Evolutionary conservation across 192 early-diverging fungal species (phyloP).

Genomic region (Linnemannia schmuckeri): DNA sequence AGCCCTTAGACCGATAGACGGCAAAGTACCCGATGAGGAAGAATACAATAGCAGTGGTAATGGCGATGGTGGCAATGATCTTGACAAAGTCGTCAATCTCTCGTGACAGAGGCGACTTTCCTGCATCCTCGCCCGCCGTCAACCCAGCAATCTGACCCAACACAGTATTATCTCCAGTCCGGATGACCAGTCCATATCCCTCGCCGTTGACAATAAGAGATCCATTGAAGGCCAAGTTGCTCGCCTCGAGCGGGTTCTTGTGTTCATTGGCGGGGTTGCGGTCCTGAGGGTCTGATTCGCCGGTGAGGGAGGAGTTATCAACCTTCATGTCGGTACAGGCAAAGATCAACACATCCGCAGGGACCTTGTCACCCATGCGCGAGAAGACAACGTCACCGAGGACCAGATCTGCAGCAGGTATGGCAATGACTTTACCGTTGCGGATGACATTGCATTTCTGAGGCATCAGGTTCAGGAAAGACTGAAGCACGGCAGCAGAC

Average conservation of each 20-base stretch:
- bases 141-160: constrained; percentile 95
- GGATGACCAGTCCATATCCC: constrained; percentile 91
- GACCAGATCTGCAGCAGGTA: constrained; percentile 81
- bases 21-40: constrained; percentile 78
- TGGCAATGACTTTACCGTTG: constrained; percentile 72
- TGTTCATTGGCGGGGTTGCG: constrained; percentile 72
- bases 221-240: constrained; percentile 92
- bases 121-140: constrained; percentile 84
- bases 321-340: constrained; percentile 89
- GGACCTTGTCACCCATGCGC: constrained; percentile 94
- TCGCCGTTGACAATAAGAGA: constrained; percentile 88
- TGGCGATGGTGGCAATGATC: constrained; percentile 86
- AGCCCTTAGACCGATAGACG: constrained; percentile 53
- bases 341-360: constrained; percentile 91
- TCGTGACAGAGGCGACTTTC: constrained; percentile 75
- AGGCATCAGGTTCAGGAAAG: constrained; percentile 93
- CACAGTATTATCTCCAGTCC: constrained; percentile 93
- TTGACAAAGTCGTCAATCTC: constrained; percentile 90
- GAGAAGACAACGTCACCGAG: constrained; percentile 90
- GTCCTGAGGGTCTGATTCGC: constrained; percentile 96
- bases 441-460: constrained; percentile 85
- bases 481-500: constrained; percentile 89
- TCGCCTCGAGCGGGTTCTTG: constrained; percentile 90
- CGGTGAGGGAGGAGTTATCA: constrained; percentile 96
- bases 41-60: constrained; percentile 81